phyloP scores from a whole-genome alignment of 2,329 filamentous ascomycete species.

The Colletotrichum nymphaeae region DNA sequence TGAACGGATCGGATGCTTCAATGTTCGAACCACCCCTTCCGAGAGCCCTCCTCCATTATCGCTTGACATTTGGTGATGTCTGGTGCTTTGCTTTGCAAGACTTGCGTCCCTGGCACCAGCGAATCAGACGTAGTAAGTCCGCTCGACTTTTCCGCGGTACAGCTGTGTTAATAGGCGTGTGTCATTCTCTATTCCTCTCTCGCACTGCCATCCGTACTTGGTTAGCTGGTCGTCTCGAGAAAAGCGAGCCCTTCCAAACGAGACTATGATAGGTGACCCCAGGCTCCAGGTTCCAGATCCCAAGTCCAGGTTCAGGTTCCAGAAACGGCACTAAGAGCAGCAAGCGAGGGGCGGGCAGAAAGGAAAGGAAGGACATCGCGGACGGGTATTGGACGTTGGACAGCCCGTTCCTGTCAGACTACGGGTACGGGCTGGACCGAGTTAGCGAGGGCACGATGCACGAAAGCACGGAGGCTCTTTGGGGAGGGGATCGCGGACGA shows the following conservation, averaged over 20 bases:
- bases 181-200: background rate
- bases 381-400: background rate
- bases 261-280: no score
- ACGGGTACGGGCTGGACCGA: conserved; percentile 17
- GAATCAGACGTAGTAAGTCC: background rate
- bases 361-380: background rate
- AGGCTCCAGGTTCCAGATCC: no score
- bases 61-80: background rate
- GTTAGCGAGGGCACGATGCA: background rate
- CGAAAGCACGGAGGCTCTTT: background rate
- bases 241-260: background rate
- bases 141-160: no score
- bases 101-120: background rate
- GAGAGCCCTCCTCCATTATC: background rate
- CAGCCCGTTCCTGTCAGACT: background rate
- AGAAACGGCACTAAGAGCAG: background rate
- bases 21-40: background rate
- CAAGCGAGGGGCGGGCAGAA: background rate
- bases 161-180: no score
- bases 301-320: no score
- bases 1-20: background rate
- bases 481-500: background rate
- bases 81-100: background rate
- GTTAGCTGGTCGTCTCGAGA: background rate
- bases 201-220: background rate